A percentile compares a stretch with the other conserved stretches of the same genome.
Evolutionary conservation across 305 asterid species (phyloP).

Genomic region (Plantago coronopus): DNA sequence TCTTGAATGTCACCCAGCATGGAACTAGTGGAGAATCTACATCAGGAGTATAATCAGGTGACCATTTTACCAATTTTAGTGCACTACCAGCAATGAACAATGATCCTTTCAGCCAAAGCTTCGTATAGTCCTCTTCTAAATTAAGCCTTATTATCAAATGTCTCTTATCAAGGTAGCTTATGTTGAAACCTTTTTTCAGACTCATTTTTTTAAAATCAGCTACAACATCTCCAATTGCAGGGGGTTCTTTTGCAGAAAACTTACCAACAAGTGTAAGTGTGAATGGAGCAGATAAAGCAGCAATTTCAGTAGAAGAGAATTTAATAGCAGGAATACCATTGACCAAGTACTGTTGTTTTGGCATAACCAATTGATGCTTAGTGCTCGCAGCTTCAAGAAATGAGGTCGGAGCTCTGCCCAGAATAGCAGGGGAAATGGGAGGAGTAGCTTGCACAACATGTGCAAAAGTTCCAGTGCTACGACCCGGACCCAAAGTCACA

Average conservation of each 20-base stretch:
- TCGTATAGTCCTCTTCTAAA: background rate
- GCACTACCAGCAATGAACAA: background rate
- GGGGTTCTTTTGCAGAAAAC: background rate
- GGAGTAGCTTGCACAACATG: too few relatives aligned
- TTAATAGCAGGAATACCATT: background rate
- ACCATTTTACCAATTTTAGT: background rate
- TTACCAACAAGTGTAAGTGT: background rate
- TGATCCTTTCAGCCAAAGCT: background rate
- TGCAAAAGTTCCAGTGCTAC: too few relatives aligned
- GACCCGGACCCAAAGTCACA: too few relatives aligned
- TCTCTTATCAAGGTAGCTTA: background rate
- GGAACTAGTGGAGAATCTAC: background rate
- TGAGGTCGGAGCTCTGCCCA: too few relatives aligned
- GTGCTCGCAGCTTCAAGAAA: too few relatives aligned
- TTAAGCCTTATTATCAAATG: background rate
- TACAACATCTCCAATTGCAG: background rate
- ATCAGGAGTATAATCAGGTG: background rate
- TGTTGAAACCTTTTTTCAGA: too few relatives aligned
- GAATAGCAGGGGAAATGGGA: too few relatives aligned
- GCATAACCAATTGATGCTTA: too few relatives aligned
- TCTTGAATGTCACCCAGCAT: background rate
- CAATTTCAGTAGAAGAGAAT: background rate
- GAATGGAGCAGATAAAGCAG: background rate
- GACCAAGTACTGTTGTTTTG: too few relatives aligned
- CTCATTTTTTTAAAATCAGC: too few relatives aligned